Conservation (phyloP, 1,284 basidiomycete genomes). For the Fistulinella cinereoalba region DNA sequence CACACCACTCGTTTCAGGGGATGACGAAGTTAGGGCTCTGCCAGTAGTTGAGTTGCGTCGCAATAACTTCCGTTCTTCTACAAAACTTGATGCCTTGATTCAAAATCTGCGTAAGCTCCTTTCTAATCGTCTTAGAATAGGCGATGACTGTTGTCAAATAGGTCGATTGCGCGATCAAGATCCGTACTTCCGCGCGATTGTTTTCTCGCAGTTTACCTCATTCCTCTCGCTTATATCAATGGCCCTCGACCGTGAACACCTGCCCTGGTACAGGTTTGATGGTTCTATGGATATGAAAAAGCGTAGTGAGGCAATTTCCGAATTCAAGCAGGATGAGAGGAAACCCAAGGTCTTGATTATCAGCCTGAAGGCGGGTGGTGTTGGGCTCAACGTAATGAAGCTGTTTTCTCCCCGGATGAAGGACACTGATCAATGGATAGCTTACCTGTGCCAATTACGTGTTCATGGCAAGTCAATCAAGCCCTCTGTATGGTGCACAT, state of each 20-base stretch:
- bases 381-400: constrained; percentile 75
- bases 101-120: constrained; percentile 56
- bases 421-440: constrained; percentile 36
- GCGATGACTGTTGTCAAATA: constrained; percentile 23
- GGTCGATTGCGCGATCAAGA: constrained; percentile 67
- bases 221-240: constrained; percentile 83
- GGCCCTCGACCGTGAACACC: constrained; percentile 70
- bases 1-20: not conserved
- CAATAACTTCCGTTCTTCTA: constrained; percentile 85
- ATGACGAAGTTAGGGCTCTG: constrained; percentile 15
- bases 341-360: constrained; percentile 82
- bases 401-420: not conserved
- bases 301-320: constrained; percentile 70
- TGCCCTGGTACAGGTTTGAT: constrained; percentile 85
- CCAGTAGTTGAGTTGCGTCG: constrained; percentile 59
- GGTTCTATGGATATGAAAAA: constrained; percentile 90
- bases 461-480: constrained; percentile 64
- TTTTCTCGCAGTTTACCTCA: constrained; percentile 86
- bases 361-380: constrained; percentile 92
- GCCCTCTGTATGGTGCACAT: not conserved
- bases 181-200: constrained; percentile 78
- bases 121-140: not conserved
- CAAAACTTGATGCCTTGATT: constrained; percentile 78
- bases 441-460: constrained; percentile 78
- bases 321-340: constrained; percentile 65